phyloP scores from a whole-genome alignment of 148 eudicot genomes.

The Simmondsia chinensis region DNA sequence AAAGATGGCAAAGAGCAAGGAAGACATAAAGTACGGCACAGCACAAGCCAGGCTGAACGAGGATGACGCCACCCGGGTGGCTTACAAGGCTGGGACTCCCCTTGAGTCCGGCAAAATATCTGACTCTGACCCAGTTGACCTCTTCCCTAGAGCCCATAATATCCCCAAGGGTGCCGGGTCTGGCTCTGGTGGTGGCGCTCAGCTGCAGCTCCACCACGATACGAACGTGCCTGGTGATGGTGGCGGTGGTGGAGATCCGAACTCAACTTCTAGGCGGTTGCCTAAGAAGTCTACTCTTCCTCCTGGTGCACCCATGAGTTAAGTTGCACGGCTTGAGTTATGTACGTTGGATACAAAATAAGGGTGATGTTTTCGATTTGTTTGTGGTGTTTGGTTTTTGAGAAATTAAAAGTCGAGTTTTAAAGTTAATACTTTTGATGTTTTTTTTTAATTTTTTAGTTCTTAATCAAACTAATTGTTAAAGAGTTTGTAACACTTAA shows the following conservation, averaged over 20 bases:
- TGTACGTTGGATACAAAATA: too few species aligned
- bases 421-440: too few species aligned
- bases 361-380: too few species aligned
- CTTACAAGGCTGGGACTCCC: constrained; percentile 37
- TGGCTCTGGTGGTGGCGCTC: background rate
- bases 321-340: too few species aligned
- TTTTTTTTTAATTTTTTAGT: too few species aligned
- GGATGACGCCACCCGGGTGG: constrained; percentile 39
- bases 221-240: constrained; percentile 5
- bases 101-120: constrained; percentile 56
- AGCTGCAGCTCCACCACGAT: constrained; percentile 14
- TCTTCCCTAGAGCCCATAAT: constrained; percentile 34
- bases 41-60: constrained; percentile 31
- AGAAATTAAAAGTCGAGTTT: too few species aligned
- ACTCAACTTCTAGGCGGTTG: constrained; percentile 12
- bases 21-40: constrained; percentile 23
- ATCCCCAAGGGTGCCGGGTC: constrained; percentile 8
- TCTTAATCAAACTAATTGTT: too few species aligned
- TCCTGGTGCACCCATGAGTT: too few species aligned
- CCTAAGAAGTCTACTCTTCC: too few species aligned
- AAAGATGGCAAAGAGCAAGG: constrained; percentile 38
- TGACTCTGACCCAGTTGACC: constrained; percentile 47
- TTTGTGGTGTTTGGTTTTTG: too few species aligned
- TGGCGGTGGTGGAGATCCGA: background rate
- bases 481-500: too few species aligned